Evolutionary conservation across 768 basidiomycete species (phyloP).

Genomic region (Postia placenta): DNA sequence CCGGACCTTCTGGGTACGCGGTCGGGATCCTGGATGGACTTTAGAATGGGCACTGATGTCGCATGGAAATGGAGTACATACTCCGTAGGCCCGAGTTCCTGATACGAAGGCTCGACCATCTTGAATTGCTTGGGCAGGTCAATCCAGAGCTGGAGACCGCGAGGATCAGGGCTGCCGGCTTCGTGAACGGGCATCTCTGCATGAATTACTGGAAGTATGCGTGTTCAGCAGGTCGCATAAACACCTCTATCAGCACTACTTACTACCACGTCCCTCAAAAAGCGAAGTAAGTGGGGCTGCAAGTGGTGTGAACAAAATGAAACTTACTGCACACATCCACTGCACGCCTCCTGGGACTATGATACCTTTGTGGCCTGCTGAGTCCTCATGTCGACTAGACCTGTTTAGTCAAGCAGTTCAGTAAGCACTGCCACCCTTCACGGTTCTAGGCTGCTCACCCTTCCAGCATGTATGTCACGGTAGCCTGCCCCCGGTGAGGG

Average conservation of each 20-base stretch:
- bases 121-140: slow-evolving; percentile 80
- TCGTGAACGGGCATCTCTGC: slow-evolving; percentile 87
- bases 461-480: slow-evolving; percentile 85
- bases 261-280: slow-evolving; percentile 50
- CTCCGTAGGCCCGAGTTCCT: slow-evolving; percentile 67
- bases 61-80: slow-evolving; percentile 28
- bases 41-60: no score
- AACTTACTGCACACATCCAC: slow-evolving; percentile 84
- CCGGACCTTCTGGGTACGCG: slow-evolving; percentile 63
- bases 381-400: slow-evolving; percentile 84
- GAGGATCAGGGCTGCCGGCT: slow-evolving; percentile 59
- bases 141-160: slow-evolving; percentile 85
- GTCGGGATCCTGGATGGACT: slow-evolving; percentile 55
- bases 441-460: slow-evolving; percentile 41
- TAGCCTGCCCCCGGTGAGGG: slow-evolving; percentile 86
- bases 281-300: neutral
- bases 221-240: neutral
- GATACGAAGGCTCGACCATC: slow-evolving; percentile 81
- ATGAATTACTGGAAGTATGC: slow-evolving; percentile 48
- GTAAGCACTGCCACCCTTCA: neutral
- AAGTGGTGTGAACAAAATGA: neutral
- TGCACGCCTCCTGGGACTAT: slow-evolving; percentile 83
- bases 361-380: slow-evolving; percentile 75
- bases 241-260: slow-evolving; percentile 11
- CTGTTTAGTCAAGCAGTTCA: slow-evolving; percentile 24